Conservation (phyloP, 176 grass and related monocot species). For the Raddia distichophylla region DNA sequence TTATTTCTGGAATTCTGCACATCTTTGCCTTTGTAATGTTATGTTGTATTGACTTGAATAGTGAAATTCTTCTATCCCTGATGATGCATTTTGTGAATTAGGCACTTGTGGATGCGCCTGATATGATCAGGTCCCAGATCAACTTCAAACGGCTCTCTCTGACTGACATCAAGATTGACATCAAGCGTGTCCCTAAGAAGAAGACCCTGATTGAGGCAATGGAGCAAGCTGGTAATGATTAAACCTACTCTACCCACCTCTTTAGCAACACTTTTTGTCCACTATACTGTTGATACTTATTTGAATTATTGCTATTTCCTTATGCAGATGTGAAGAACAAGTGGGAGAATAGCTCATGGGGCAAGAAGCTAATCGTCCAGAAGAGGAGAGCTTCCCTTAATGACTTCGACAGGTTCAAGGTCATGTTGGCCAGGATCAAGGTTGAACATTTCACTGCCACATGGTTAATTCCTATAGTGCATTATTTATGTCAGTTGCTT, state of each 20-base stretch:
- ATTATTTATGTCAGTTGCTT: background rate
- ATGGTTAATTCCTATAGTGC: background rate
- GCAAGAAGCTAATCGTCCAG: conserved; percentile 96
- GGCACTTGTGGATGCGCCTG: conserved; percentile 95
- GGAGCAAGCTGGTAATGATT: conserved; percentile 58
- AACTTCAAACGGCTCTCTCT: conserved; percentile 89
- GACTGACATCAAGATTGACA: conserved; percentile 66
- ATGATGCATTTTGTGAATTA: conserved; percentile 41
- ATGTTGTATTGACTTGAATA: background rate
- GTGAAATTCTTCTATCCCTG: background rate
- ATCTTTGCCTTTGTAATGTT: background rate
- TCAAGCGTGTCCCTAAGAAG: conserved; percentile 62
- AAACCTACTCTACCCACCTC: background rate
- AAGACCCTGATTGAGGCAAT: conserved; percentile 53
- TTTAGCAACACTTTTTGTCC: background rate
- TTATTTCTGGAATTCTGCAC: background rate
- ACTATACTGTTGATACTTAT: background rate
- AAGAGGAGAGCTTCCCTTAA: conserved; percentile 92
- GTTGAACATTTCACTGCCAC: background rate
- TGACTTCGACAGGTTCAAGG: conserved; percentile 98
- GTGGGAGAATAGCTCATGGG: conserved; percentile 99
- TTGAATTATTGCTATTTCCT: background rate
- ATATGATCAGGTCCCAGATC: conserved; percentile 91
- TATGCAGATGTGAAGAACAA: conserved; percentile 90
- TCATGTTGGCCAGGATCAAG: conserved; percentile 97